Conservation (phyloP, 805 yeast species). For the Kodamaea leandrae region DNA sequence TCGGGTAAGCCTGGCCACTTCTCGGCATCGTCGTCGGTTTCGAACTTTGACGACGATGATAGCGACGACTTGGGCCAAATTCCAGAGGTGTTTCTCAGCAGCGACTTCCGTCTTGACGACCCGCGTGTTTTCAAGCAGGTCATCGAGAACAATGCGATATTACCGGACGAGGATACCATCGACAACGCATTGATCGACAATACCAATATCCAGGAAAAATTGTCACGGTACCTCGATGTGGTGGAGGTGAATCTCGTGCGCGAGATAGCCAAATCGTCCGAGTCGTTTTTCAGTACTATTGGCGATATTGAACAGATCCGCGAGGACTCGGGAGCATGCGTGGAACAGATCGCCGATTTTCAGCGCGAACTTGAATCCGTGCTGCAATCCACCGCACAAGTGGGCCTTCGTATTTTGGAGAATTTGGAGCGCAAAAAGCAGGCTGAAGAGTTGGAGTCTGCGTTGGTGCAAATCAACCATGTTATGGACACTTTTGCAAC, state of each 20-base stretch:
- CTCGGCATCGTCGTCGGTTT: slow-evolving; percentile 11
- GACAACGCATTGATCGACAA: slow-evolving; percentile 43
- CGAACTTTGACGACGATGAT: slow-evolving; percentile 6
- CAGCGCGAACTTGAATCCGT: slow-evolving; percentile 42
- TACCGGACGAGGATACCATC: slow-evolving; percentile 27
- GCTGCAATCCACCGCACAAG: slow-evolving; percentile 48
- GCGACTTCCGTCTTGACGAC: slow-evolving; percentile 78
- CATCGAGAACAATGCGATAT: slow-evolving; percentile 53
- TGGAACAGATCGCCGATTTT: slow-evolving; percentile 47
- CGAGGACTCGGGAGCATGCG: slow-evolving; percentile 49
- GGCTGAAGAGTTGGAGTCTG: slow-evolving; percentile 60
- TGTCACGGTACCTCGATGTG: slow-evolving; percentile 79
- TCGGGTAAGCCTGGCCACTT: slow-evolving; percentile 9
- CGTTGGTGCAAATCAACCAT: slow-evolving; percentile 52
- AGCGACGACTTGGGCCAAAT: slow-evolving; percentile 29
- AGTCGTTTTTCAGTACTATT: slow-evolving; percentile 79
- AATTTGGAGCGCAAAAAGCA: slow-evolving; percentile 54
- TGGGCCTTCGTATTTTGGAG: slow-evolving; percentile 50
- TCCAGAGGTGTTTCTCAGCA: slow-evolving; percentile 67
- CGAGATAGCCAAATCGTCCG: slow-evolving; percentile 82
- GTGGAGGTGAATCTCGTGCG: slow-evolving; percentile 78
- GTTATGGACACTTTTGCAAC: slow-evolving; percentile 23
- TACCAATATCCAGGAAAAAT: slow-evolving; percentile 65
- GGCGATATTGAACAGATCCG: slow-evolving; percentile 71
- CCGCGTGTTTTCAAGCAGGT: slow-evolving; percentile 81